A percentile compares a stretch with the other conserved stretches of the same genome.
Conservation (phyloP, 768 basidiomycete genomes). For the Podaxis sp. region DNA sequence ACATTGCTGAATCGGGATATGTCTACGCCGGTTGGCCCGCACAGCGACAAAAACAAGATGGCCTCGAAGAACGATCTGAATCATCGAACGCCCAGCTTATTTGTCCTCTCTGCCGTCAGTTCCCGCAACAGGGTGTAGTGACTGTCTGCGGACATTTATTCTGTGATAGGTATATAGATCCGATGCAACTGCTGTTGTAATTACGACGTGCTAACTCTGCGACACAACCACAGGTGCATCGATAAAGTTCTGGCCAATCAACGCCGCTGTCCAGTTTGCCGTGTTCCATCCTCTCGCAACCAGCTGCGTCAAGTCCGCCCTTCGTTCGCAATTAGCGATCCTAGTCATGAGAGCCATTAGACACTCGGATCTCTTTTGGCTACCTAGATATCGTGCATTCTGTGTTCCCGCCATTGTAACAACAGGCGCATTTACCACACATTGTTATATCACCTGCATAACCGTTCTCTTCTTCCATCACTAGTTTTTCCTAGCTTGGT, state of each 20-base stretch:
- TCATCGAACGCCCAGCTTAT: slow-evolving; percentile 22
- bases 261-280: slow-evolving; percentile 25
- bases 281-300: slow-evolving; percentile 16
- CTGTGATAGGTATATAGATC: slow-evolving; percentile 22
- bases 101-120: slow-evolving; percentile 29
- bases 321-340: slow-evolving; percentile 19
- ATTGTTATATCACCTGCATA: neutral
- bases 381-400: neutral
- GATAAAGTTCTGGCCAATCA: slow-evolving; percentile 15
- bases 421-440: neutral
- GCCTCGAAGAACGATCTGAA: neutral
- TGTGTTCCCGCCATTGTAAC: neutral
- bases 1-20: slow-evolving; percentile 38
- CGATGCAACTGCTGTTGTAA: neutral
- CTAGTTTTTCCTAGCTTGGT: neutral
- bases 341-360: slow-evolving; percentile 5
- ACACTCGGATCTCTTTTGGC: neutral
- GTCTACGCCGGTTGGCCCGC: slow-evolving; percentile 46
- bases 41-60: neutral
- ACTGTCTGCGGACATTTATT: slow-evolving; percentile 32
- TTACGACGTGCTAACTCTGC: neutral
- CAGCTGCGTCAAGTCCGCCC: slow-evolving; percentile 22
- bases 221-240: slow-evolving; percentile 19
- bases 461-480: neutral
- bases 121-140: slow-evolving; percentile 29